phyloP scores from a whole-genome alignment of 805 yeast genomes.

The Metschnikowia peoriensis region DNA sequence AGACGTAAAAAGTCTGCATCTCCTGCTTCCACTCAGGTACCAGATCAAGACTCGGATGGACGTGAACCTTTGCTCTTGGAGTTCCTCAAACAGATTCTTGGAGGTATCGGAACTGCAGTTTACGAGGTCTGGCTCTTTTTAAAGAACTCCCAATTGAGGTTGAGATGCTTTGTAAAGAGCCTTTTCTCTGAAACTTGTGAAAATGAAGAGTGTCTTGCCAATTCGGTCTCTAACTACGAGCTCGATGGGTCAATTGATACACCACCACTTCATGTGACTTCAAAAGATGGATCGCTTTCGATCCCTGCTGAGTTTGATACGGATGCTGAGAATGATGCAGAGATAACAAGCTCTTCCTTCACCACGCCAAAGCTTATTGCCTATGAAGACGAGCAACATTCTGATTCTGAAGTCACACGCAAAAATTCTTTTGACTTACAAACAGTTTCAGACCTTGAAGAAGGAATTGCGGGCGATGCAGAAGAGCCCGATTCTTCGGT shows the following conservation, averaged over 20 bases:
- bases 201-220: background rate
- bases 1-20: no score
- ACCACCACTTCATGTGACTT: background rate
- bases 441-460: background rate
- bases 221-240: background rate
- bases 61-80: no score
- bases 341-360: background rate
- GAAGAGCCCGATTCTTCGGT: background rate
- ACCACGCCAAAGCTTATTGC: background rate
- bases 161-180: background rate
- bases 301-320: background rate
- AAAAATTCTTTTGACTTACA: background rate
- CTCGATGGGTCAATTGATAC: background rate
- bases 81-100: no score
- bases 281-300: background rate
- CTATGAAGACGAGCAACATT: background rate
- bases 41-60: no score
- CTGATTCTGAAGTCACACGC: background rate
- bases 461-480: no score
- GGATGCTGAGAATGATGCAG: background rate
- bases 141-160: background rate
- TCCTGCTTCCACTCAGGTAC: no score
- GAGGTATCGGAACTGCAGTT: no score
- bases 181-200: background rate
- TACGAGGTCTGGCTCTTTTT: background rate